Conservation (phyloP, 2,329 filamentous ascomycete species). For the Arthrobotrys musiformis region DNA sequence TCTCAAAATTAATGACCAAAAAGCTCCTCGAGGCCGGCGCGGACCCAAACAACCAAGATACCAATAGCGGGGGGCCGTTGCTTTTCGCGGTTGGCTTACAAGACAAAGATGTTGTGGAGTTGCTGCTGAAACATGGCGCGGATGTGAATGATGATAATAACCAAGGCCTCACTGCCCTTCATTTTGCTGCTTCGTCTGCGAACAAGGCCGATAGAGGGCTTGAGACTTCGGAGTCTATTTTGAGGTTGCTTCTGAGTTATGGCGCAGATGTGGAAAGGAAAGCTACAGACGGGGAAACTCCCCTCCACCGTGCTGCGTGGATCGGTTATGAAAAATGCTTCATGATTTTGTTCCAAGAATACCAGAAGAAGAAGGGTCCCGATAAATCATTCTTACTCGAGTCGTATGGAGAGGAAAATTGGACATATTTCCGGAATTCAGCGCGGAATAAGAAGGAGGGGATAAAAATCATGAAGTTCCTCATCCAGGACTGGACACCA, state of each 20-base stretch:
- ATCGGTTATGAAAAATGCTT: constrained; percentile 45
- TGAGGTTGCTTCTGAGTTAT: constrained; percentile 36
- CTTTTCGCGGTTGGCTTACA: constrained; percentile 50
- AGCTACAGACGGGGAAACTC: constrained; percentile 21
- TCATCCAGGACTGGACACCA: constrained; percentile 29
- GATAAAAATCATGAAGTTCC: constrained; percentile 34
- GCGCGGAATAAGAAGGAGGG: constrained; percentile 25
- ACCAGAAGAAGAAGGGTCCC: constrained; percentile 41
- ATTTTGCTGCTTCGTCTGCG: constrained; percentile 22
- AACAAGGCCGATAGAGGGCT: constrained; percentile 18
- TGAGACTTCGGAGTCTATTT: constrained; percentile 34
- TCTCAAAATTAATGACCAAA: constrained; percentile 38
- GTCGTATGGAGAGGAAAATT: constrained; percentile 7
- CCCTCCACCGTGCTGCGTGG: constrained; percentile 23
- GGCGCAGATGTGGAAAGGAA: constrained; percentile 36
- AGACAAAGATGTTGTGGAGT: constrained; percentile 52
- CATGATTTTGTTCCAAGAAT: constrained; percentile 39
- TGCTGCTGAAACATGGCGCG: constrained; percentile 55
- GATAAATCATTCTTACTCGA: constrained; percentile 34
- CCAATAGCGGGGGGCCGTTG: constrained; percentile 43
- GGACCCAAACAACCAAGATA: constrained; percentile 53
- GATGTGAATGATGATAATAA: constrained; percentile 53
- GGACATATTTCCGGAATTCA: constrained; percentile 17
- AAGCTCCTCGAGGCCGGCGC: constrained; percentile 47
- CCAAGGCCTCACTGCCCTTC: constrained; percentile 35